phyloP scores from a whole-genome alignment of 441 rosid species.

The Gossypium lobatum region DNA sequence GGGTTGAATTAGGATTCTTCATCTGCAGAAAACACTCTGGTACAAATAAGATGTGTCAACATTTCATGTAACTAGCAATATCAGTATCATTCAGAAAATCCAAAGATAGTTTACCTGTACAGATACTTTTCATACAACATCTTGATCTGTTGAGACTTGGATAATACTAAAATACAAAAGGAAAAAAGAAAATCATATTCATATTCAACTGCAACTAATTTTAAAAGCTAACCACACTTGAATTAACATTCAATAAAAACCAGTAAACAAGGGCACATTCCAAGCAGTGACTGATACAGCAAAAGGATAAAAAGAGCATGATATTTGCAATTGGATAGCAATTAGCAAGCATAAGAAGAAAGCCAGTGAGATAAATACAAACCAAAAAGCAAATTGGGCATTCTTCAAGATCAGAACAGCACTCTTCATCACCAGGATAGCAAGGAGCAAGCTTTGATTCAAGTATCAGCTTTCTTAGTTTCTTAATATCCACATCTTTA shows the following conservation, averaged over 20 bases:
- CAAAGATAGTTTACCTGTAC: constrained; percentile 61
- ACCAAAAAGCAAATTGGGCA: constrained; percentile 99
- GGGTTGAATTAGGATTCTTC: constrained; percentile 93
- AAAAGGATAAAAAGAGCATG: background rate
- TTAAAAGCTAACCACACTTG: background rate
- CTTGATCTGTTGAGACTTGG: constrained; percentile 97
- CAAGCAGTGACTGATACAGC: background rate
- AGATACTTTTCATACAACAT: constrained; percentile 94
- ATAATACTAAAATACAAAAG: constrained; percentile 53
- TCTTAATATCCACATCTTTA: constrained; percentile 92
- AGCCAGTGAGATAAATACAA: constrained; percentile 23
- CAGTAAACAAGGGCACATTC: background rate
- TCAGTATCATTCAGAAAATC: constrained; percentile 1
- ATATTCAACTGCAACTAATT: background rate
- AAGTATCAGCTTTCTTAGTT: constrained; percentile 90
- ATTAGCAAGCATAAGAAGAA: background rate
- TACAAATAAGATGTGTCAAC: constrained; percentile 24
- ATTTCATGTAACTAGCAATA: constrained; percentile 8
- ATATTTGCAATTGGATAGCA: background rate
- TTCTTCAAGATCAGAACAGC: constrained; percentile 72
- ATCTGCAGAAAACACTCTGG: constrained; percentile 99
- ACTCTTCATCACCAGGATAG: constrained; percentile 89
- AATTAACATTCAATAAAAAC: constrained; percentile 5
- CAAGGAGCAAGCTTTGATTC: constrained; percentile 98
- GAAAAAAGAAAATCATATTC: constrained; percentile 12